Conservation (phyloP, 257 asterid species). For the Rubia yunnanensis region DNA sequence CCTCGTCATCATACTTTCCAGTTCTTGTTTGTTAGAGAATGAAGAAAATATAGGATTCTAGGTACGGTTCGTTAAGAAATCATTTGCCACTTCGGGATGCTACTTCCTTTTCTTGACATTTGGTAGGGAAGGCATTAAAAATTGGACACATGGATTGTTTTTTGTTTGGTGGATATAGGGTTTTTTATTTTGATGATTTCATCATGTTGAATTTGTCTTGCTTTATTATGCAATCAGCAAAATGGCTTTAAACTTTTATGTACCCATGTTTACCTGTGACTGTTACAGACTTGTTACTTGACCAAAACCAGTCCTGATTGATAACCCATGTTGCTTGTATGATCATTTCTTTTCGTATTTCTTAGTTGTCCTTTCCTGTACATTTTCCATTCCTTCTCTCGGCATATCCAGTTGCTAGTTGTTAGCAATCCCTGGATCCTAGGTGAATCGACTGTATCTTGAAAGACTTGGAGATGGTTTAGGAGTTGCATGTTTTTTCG, state of each 20-base stretch:
- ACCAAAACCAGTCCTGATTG: background rate
- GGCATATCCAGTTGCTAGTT: background rate
- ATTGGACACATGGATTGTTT: background rate
- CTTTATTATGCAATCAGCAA: background rate
- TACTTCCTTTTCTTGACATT: background rate
- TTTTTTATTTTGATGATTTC: background rate
- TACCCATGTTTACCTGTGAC: background rate
- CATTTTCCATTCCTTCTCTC: background rate
- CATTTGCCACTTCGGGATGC: background rate
- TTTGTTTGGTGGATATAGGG: background rate
- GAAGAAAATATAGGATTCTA: background rate
- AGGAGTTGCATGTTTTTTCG: no score
- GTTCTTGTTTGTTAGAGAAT: background rate
- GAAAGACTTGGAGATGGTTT: background rate
- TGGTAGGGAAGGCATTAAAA: background rate
- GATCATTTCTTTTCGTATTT: background rate
- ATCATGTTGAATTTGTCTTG: background rate
- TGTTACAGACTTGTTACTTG: background rate
- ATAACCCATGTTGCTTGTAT: background rate
- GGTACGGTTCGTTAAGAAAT: background rate
- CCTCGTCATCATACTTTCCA: background rate
- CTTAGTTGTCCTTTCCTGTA: background rate
- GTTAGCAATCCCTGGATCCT: background rate
- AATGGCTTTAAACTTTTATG: background rate
- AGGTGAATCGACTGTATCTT: background rate